phyloP scores from a whole-genome alignment of 2,329 filamentous ascomycete genomes.

The Tolypocladium endophyticum region DNA sequence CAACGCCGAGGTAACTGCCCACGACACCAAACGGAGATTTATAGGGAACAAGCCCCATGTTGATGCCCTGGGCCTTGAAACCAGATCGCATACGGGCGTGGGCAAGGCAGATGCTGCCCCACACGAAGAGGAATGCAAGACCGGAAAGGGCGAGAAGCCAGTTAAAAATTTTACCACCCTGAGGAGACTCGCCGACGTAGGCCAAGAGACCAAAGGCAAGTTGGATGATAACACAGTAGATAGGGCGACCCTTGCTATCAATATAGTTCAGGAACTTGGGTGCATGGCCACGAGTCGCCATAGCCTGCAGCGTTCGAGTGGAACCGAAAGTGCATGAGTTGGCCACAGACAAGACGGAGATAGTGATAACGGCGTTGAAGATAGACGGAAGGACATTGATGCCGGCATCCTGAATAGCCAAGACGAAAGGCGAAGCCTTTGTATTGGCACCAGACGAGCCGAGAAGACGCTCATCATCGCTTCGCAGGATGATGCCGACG shows the following conservation, averaged over 20 bases:
- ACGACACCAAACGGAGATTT: background rate
- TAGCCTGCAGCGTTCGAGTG: conserved; percentile 73
- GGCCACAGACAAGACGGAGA: conserved; percentile 40
- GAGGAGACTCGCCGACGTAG: conserved; percentile 50
- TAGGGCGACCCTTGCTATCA: conserved; percentile 64
- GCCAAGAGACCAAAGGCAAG: conserved; percentile 57
- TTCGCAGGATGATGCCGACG: conserved; percentile 10
- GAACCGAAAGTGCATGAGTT: conserved; percentile 81
- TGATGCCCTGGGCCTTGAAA: background rate
- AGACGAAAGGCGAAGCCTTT: conserved; percentile 5
- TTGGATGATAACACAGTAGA: conserved; percentile 56
- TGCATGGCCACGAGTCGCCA: conserved; percentile 68
- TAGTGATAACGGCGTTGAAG: conserved; percentile 54
- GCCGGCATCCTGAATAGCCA: conserved; percentile 5
- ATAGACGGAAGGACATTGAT: conserved; percentile 3
- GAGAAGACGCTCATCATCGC: conserved; percentile 9
- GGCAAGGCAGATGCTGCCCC: conserved; percentile 65
- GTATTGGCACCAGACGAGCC: background rate
- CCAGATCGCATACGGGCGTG: conserved; percentile 66
- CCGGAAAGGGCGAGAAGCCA: conserved; percentile 70
- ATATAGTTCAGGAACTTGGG: conserved; percentile 39
- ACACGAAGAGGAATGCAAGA: conserved; percentile 61
- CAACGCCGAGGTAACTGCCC: background rate
- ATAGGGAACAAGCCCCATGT: background rate
- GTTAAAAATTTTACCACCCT: conserved; percentile 52